Evolutionary conservation across 2,329 filamentous ascomycete genomes (phyloP).

Genomic region (Hypomyces perniciosus): DNA sequence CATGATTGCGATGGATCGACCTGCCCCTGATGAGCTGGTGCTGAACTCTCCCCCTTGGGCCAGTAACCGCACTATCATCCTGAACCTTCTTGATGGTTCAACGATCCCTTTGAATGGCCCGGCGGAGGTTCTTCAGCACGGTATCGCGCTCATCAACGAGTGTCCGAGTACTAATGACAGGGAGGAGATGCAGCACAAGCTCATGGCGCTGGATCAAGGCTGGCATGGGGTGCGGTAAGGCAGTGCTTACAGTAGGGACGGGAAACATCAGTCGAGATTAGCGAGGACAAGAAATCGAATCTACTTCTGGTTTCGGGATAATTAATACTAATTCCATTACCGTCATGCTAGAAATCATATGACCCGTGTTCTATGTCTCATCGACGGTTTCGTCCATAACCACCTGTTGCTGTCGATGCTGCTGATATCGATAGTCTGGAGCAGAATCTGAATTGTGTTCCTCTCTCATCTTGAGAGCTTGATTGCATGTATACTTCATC

Average conservation of each 20-base stretch:
- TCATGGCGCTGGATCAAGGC: background rate
- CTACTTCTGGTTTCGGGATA: too few relatives aligned
- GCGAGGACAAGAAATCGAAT: too few relatives aligned
- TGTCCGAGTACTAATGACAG: background rate
- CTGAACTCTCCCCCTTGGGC: background rate
- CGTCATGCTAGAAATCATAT: too few relatives aligned
- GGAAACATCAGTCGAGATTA: too few relatives aligned
- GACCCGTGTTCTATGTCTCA: too few relatives aligned
- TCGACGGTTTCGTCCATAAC: too few relatives aligned
- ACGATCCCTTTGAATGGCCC: background rate
- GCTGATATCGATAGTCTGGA: too few relatives aligned
- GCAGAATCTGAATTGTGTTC: too few relatives aligned
- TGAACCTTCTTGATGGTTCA: background rate
- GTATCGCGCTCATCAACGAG: constrained; percentile 1
- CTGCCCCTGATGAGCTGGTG: background rate
- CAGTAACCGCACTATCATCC: background rate
- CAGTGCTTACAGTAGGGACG: too few relatives aligned
- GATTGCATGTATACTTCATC: background rate
- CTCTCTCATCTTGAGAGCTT: background rate
- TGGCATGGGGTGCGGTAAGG: background rate
- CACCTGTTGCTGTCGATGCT: too few relatives aligned
- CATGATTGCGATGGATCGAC: background rate
- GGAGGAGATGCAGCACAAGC: background rate
- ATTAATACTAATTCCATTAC: too few relatives aligned
- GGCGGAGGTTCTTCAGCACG: constrained; percentile 3